These are phyloP conservation scores for Termitomyces sp. DNA, from an alignment of 768 basidiomycete genomes.

Conservation along the genomic window DNA sequence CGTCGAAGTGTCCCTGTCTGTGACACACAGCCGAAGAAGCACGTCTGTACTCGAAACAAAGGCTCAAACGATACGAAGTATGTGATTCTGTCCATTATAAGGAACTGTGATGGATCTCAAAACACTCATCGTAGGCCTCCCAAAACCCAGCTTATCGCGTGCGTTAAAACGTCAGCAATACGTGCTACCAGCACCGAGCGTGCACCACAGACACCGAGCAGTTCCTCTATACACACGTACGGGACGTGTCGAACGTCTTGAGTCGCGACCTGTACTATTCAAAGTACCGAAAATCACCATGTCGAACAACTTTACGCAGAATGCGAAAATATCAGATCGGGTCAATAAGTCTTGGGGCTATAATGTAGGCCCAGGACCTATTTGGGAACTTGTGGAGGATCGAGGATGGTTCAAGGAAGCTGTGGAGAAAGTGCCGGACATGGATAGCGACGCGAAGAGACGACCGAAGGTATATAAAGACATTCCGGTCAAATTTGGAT, in stretches of 20 bases:
- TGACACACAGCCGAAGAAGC: constrained; percentile 14
- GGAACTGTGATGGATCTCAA: constrained; percentile 2
- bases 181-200: constrained; percentile 54
- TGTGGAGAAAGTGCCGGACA: constrained; percentile 21
- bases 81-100: constrained; percentile 12
- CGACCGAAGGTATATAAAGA: constrained; percentile 54
- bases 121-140: background rate
- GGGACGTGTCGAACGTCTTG: constrained; percentile 58
- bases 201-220: constrained; percentile 71
- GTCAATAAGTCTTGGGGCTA: constrained; percentile 67
- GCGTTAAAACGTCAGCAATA: constrained; percentile 47
- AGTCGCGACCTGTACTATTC: constrained; percentile 45
- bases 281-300: constrained; percentile 28
- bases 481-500: constrained; percentile 36
- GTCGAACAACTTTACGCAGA: constrained; percentile 55
- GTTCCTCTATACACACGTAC: constrained; percentile 49
- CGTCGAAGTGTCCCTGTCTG: constrained; percentile 7
- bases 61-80: constrained; percentile 22
- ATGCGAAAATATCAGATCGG: constrained; percentile 42
- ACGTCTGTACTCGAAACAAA: constrained; percentile 15
- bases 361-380: constrained; percentile 68
- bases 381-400: constrained; percentile 80
- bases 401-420: constrained; percentile 74
- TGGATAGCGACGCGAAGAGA: constrained; percentile 40
- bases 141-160: constrained; percentile 25